Conservation (phyloP, 2,329 filamentous ascomycete species). For the Elsinoe australis region DNA sequence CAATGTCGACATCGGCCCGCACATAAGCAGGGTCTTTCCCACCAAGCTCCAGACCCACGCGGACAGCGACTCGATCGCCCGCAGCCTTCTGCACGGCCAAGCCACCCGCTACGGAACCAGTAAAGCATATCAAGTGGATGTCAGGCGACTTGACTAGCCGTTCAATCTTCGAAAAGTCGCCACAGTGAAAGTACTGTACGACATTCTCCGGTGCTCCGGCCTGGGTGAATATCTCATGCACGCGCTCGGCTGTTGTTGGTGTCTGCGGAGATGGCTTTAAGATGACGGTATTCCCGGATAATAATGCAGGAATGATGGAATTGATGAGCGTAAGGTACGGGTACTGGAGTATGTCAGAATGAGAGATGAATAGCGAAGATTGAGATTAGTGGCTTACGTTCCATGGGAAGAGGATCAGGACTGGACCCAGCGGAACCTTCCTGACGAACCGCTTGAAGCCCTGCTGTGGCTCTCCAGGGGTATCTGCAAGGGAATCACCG, state of each 20-base stretch:
- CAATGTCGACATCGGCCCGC: conserved; percentile 73
- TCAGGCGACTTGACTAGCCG: conserved; percentile 67
- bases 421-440: conserved; percentile 79
- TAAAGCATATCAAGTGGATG: conserved; percentile 82
- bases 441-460: conserved; percentile 87
- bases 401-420: conserved; percentile 89
- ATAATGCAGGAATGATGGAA: conserved; percentile 81
- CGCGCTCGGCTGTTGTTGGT: conserved; percentile 80
- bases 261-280: conserved; percentile 94
- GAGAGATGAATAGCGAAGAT: conserved; percentile 6
- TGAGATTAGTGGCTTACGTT: conserved; percentile 57
- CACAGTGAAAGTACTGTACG: conserved; percentile 87
- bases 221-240: conserved; percentile 65
- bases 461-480: conserved; percentile 71
- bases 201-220: conserved; percentile 78
- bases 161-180: conserved; percentile 68
- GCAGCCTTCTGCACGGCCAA: conserved; percentile 79
- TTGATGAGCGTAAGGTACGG: conserved; percentile 92
- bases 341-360: conserved; percentile 52
- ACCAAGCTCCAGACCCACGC: conserved; percentile 82
- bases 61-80: conserved; percentile 67
- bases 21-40: conserved; percentile 94
- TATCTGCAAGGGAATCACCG: conserved; percentile 68
- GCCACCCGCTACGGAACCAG: conserved; percentile 82
- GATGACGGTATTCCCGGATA: conserved; percentile 85